Evolutionary conservation across 345 rosid species (phyloP), one percentile per base, ranked within the genome.

Genomic region (Raphanus raphanistrum): DNA sequence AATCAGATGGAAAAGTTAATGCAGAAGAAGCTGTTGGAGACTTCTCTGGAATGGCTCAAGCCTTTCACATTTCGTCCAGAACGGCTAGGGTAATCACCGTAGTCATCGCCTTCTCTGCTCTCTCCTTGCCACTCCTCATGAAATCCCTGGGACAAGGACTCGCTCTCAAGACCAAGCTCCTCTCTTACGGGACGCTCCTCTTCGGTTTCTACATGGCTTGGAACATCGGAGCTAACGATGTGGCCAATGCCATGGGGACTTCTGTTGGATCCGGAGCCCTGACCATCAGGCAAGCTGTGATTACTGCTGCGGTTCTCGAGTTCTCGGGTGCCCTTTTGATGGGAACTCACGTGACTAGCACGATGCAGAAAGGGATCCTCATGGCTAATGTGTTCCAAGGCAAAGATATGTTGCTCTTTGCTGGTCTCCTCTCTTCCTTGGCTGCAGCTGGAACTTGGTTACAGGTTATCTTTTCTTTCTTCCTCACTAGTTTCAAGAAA

Each of bases 241-340:
- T 92, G 78, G 99, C 99, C 12, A 92, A 95, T 82, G 99, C 99
- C 27, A 95, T 95, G 99, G 99, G 99, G 4, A 92, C 98, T 68
- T 92, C 98, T 4, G 97, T 95, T 28, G 99, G 99, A 3, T 92
- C 98, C 0, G 97, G 97, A 38, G 99, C 98, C n/a, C 63, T 95
- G 61, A 85, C 85, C 1, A 81, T 95, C 65, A 76, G 96, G 16
- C 94, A 92, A 79, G 98, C 99, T 4, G 99, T 92, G 82, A 28
- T 92, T 32, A 92, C 88, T 1, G 99, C 98, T 2, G 98, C 90
- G 15, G 83, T 92, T 72, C 82, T 95, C 82, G 99, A 95, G 87
- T 95, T 95, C 84, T 95, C 99, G 0, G 97, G 98, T 43, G 98
- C 98, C 0, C 76, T 90, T 79, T 80, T 92, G 93, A 95, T 91